Evolutionary conservation across 2,329 filamentous ascomycete genomes (phyloP).

Genomic region (Penicillium sp.): DNA sequence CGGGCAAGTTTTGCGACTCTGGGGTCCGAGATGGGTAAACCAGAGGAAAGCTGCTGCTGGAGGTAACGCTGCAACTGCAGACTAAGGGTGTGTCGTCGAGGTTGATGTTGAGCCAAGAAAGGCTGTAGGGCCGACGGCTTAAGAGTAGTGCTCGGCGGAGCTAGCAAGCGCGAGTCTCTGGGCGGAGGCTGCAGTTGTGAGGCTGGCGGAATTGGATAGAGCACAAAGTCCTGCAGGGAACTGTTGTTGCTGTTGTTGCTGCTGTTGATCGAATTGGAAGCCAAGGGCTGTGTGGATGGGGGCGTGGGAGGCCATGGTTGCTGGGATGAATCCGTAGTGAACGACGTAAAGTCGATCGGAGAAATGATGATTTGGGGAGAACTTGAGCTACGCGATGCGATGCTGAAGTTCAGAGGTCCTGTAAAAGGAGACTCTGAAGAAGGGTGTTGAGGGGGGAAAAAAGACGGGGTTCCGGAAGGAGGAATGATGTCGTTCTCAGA

Average conservation of each 20-base stretch:
- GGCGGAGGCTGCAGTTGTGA: conserved; percentile 28
- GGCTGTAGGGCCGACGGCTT: conserved; percentile 28
- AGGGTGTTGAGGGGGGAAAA: conserved; percentile 24
- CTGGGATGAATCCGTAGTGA: conserved; percentile 45
- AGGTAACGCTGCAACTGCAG: conserved; percentile 32
- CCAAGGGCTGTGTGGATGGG: conserved; percentile 39
- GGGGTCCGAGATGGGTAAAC: conserved; percentile 34
- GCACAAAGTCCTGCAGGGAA: conserved; percentile 41
- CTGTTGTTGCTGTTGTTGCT: conserved; percentile 27
- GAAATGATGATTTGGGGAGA: conserved; percentile 31
- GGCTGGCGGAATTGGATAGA: conserved; percentile 32
- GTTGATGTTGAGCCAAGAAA: conserved; percentile 31
- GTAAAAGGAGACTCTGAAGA: conserved; percentile 40
- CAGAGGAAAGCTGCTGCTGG: conserved; percentile 27
- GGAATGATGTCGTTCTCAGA: conserved; percentile 38
- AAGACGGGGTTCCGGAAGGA: conserved; percentile 27
- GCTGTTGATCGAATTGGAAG: conserved; percentile 32
- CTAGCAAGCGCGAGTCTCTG: conserved; percentile 32
- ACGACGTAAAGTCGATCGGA: conserved; percentile 42
- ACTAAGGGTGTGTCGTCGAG: conserved; percentile 33
- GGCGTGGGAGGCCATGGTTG: conserved; percentile 44
- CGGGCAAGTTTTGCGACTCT: conserved; percentile 38
- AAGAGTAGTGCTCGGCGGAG: conserved; percentile 34
- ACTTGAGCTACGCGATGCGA: conserved; percentile 41
- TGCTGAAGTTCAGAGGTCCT: conserved; percentile 43